A percentile compares a stretch with the other conserved stretches of the same genome.
Evolutionary conservation across 495 filamentous ascomycete species (phyloP).

Genomic region (Sabuloglossum arenarium): DNA sequence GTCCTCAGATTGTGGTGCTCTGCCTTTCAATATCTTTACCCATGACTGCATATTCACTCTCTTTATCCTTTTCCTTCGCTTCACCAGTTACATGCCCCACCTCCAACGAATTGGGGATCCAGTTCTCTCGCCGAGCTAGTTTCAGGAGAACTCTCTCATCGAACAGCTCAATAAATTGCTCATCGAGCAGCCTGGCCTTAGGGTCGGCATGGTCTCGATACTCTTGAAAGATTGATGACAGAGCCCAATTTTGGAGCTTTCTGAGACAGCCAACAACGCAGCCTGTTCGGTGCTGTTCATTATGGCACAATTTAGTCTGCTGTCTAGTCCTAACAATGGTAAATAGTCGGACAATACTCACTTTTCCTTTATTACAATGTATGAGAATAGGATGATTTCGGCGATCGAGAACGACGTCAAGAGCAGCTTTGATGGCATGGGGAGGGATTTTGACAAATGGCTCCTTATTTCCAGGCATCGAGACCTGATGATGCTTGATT

Average conservation of each 20-base stretch:
- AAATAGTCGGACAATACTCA: slow-evolving; percentile 16
- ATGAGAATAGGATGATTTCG: slow-evolving; percentile 56
- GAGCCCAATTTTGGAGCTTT: slow-evolving; percentile 37
- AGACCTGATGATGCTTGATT: slow-evolving; percentile 47
- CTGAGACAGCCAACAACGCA: slow-evolving; percentile 57
- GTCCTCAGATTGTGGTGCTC: not conserved
- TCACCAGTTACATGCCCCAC: not conserved
- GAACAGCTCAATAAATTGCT: slow-evolving; percentile 29
- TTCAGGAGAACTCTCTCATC: slow-evolving; percentile 11
- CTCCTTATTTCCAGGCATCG: slow-evolving; percentile 63
- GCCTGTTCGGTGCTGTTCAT: slow-evolving; percentile 52
- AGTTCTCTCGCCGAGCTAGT: not conserved
- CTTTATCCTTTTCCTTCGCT: not conserved
- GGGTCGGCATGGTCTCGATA: slow-evolving; percentile 44
- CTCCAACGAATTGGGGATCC: not conserved
- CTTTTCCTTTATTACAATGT: slow-evolving; percentile 80
- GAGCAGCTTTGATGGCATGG: slow-evolving; percentile 37
- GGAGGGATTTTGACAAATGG: slow-evolving; percentile 25
- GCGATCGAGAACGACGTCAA: slow-evolving; percentile 40
- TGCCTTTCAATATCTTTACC: not conserved
- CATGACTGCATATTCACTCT: not conserved
- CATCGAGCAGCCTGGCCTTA: slow-evolving; percentile 35
- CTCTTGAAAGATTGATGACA: slow-evolving; percentile 36
- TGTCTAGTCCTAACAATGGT: slow-evolving; percentile 5
- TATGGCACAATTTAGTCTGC: not conserved